Conservation (phyloP, 129 eudicot species). For the Centaurea solstitialis region DNA sequence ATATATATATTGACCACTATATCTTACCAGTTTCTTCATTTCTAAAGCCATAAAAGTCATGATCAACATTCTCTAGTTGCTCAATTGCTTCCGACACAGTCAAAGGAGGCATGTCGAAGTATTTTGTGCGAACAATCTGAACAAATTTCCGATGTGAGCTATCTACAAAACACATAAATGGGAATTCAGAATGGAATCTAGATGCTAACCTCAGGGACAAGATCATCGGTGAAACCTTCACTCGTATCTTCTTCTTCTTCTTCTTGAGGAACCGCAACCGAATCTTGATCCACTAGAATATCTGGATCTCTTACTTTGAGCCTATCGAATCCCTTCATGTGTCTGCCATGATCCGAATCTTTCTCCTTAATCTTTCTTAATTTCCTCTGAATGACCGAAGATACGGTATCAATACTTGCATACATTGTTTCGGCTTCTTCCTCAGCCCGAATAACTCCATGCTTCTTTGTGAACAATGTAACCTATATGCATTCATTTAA, state of each 20-base stretch:
- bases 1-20: neutral
- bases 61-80: conserved; percentile 92
- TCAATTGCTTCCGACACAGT: conserved; percentile 79
- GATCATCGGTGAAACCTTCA: conserved; percentile 36
- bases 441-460: conserved; percentile 89
- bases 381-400: conserved; percentile 75
- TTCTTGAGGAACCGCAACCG: conserved; percentile 45
- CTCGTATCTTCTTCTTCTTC: conserved; percentile 42
- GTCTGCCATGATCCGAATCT: conserved; percentile 84
- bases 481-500: conserved; percentile 43
- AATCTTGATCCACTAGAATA: conserved; percentile 32
- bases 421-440: conserved; percentile 73
- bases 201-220: conserved; percentile 13
- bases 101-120: conserved; percentile 91
- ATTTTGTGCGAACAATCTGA: conserved; percentile 89
- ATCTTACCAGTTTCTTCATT: conserved; percentile 88
- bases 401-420: conserved; percentile 79
- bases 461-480: conserved; percentile 81
- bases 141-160: conserved; percentile 8
- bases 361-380: conserved; percentile 93
- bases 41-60: conserved; percentile 88
- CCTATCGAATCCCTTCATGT: conserved; percentile 73
- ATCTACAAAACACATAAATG: neutral
- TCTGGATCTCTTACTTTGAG: conserved; percentile 53
- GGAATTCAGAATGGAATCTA: neutral